phyloP scores from a whole-genome alignment of 1,139 yeast species.

The Geotrichum fermentans region DNA sequence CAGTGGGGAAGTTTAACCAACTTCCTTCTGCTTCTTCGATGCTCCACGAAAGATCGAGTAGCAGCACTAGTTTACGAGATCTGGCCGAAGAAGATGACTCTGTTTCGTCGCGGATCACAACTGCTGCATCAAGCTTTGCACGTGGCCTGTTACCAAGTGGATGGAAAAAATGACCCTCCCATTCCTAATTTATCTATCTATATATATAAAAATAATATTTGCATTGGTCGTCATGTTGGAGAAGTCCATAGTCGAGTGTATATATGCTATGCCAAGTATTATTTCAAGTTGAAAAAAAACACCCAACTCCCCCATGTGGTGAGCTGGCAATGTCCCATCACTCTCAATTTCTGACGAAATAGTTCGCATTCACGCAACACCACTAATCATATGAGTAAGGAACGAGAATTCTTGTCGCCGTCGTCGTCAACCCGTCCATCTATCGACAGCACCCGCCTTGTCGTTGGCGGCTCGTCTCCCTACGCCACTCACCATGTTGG shows the following conservation, averaged over 20 bases:
- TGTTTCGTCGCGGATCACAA: conserved; percentile 5
- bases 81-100: neutral
- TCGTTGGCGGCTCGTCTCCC: conserved; percentile 5
- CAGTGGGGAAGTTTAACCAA: conserved; percentile 26
- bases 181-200: conserved; percentile 3
- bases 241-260: neutral
- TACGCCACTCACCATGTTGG: neutral
- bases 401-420: conserved; percentile 6
- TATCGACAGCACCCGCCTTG: conserved; percentile 5
- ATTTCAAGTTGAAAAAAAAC: neutral
- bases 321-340: too few species aligned
- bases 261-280: too few species aligned
- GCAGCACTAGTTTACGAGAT: neutral
- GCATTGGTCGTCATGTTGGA: conserved; percentile 1
- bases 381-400: conserved; percentile 1
- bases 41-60: neutral
- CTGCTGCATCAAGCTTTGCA: conserved; percentile 14
- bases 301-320: neutral
- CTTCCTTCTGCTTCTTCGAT: conserved; percentile 7
- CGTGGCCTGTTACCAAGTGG: conserved; percentile 10
- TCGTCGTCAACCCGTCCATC: conserved; percentile 13
- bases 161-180: conserved; percentile 9
- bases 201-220: neutral
- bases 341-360: too few species aligned
- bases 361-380: too few species aligned